These are phyloP conservation scores for Tricladium varicosporioides DNA, from an alignment of 2,329 filamentous ascomycete species.

Conservation along the genomic window DNA sequence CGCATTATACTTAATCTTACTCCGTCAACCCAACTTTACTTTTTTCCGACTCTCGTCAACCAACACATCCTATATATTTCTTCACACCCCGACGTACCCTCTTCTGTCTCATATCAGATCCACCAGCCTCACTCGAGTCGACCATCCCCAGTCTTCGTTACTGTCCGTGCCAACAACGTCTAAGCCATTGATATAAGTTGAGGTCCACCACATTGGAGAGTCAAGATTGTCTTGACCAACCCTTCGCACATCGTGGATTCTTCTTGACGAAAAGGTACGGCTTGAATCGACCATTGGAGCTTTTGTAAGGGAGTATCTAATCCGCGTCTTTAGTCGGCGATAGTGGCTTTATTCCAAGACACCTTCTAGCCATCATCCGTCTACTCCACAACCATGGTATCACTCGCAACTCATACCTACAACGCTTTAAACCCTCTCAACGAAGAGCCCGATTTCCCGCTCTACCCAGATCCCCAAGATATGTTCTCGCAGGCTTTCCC, in stretches of 20 bases:
- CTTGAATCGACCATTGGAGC: background rate
- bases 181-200: constrained; percentile 6
- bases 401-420: constrained; percentile 82
- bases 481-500: constrained; percentile 46
- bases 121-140: constrained; percentile 8
- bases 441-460: constrained; percentile 38
- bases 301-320: constrained; percentile 14
- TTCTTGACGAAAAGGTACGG: constrained; percentile 19
- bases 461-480: constrained; percentile 45
- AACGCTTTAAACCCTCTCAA: constrained; percentile 74
- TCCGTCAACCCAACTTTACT: constrained; percentile 9
- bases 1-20: constrained; percentile 31
- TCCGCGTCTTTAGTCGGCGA: constrained; percentile 20
- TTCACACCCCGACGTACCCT: constrained; percentile 12
- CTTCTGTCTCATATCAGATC: constrained; percentile 26
- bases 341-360: constrained; percentile 24
- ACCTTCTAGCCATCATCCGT: constrained; percentile 27
- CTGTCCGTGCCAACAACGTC: constrained; percentile 4
- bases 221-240: background rate
- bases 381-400: constrained; percentile 69
- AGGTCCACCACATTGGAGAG: background rate
- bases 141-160: constrained; percentile 16
- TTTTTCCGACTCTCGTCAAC: constrained; percentile 6
- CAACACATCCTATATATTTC: constrained; percentile 25
- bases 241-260: constrained; percentile 16